Evolutionary conservation across 75 land plant genomes (phyloP), one percentile per base, ranked within the genome.

Genomic region (Selaginella tamariscina): DNA sequence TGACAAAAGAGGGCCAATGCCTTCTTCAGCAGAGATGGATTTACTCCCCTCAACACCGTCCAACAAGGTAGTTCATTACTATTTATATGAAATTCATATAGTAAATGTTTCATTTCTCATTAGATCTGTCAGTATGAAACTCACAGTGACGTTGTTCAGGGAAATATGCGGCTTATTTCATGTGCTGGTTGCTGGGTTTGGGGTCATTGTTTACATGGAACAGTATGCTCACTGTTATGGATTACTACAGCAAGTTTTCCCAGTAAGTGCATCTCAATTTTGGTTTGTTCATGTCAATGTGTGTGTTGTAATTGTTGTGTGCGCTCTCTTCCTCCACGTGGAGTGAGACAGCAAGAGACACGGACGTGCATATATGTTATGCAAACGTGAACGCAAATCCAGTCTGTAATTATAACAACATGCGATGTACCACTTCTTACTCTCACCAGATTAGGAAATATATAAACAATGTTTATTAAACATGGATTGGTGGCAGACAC

Each of bases 161-260:
- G 49, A 59, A 59, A n/a, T 5, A 59, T 59, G 21, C 26, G 5
- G 62, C 62, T 8, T 59, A 59, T 59, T n/a, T 59, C n/a, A 27
- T 59, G 26, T 59, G 62, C 62, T 59, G 62, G 62, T 21, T 59
- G 5, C n/a, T 59, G 26, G 62, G 62, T 9, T 21, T 59, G 5
- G 62, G 62, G 8, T 59, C 62, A 9, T 26, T 59, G 62, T 21
- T 59, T 26, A 59, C 62, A 9, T 59, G 62, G 62, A 59, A 59
- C 62, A 59, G 62, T 26, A 59, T 59, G 62, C 62, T 59, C 23
- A 59, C 62, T 8, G 62, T 59, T 9, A 27, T 23, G 62, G 62
- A 59, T 59, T 59, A 59, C 26, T 59, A 59, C 62, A 2, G n/a
- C 62, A 59, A 5, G 62, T 59, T 9, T 59, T 59, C 26, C 62